A percentile compares a stretch with the other conserved stretches of the same genome.
These are phyloP conservation scores for Neurospora africana DNA, from an alignment of 495 filamentous ascomycete species.

Conservation along the genomic window DNA sequence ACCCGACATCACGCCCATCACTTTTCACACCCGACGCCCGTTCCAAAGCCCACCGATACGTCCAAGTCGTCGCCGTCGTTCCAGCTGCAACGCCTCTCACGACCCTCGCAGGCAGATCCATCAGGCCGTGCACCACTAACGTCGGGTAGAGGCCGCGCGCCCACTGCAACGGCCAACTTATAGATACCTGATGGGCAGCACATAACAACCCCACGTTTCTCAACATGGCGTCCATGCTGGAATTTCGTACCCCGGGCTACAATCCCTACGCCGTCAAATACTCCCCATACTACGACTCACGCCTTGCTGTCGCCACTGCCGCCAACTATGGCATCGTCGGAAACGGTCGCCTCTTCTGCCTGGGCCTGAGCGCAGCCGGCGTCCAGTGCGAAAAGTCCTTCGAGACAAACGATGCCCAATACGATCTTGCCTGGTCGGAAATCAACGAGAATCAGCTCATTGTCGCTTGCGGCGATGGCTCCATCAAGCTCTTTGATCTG, in stretches of 20 bases:
- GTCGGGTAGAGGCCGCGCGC: neutral
- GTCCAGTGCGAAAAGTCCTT: constrained; percentile 81
- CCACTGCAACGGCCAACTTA: neutral
- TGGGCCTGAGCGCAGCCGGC: constrained; percentile 69
- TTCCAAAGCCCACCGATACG: neutral
- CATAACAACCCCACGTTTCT: neutral
- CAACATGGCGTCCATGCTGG: constrained; percentile 59
- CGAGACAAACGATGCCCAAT: constrained; percentile 94
- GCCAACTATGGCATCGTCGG: constrained; percentile 95
- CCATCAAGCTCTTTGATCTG: constrained; percentile 87
- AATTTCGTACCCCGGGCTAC: constrained; percentile 85
- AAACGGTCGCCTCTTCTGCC: constrained; percentile 78
- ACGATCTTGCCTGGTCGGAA: constrained; percentile 89
- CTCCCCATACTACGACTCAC: constrained; percentile 93
- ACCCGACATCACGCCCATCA: neutral
- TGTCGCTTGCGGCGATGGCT: constrained; percentile 79
- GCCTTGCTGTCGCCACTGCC: constrained; percentile 74
- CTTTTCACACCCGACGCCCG: neutral
- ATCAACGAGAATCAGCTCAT: constrained; percentile 88
- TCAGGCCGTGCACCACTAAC: neutral
- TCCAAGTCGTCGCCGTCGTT: neutral
- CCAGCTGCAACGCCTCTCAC: neutral
- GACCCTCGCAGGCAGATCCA: neutral
- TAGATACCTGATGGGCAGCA: constrained; percentile 1
- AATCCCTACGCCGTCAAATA: constrained; percentile 95